These are phyloP conservation scores for Conidiobolus incongruus DNA, from an alignment of 371 early-diverging fungal genomes.

Conservation along the genomic window DNA sequence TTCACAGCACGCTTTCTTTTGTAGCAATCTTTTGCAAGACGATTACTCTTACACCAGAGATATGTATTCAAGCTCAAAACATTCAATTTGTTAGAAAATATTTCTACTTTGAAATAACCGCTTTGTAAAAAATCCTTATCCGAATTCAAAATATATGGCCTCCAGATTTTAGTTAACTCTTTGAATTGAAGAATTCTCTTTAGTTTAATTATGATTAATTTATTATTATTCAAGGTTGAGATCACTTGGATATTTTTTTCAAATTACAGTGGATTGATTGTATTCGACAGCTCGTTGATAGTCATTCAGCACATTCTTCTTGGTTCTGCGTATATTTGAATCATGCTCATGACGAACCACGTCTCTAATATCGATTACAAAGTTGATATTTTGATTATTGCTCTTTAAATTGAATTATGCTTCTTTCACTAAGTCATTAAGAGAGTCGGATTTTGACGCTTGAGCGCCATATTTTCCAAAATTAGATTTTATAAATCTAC, in stretches of 20 bases:
- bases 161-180: background rate
- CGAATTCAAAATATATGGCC: background rate
- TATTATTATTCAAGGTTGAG: conserved; percentile 19
- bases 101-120: conserved; percentile 7
- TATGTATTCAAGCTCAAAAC: conserved; percentile 9
- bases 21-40: conserved; percentile 10
- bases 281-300: conserved; percentile 11
- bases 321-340: conserved; percentile 7
- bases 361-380: conserved; percentile 23
- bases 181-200: background rate
- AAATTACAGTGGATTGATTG: conserved; percentile 11
- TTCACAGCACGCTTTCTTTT: conserved; percentile 4
- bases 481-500: conserved; percentile 3
- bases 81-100: conserved; percentile 4
- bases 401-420: conserved; percentile 15
- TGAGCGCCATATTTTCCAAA: conserved; percentile 15
- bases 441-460: conserved; percentile 14
- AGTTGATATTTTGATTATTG: conserved; percentile 12
- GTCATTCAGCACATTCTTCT: conserved; percentile 9
- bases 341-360: conserved; percentile 20
- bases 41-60: conserved; percentile 10
- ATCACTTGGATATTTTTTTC: conserved; percentile 10
- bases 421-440: conserved; percentile 11
- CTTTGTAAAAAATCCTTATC: background rate
- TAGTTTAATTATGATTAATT: conserved; percentile 10